Evolutionary conservation across 2,329 filamentous ascomycete genomes (phyloP), one percentile per base, ranked within the genome.

Genomic region (Alternaria triticina): DNA sequence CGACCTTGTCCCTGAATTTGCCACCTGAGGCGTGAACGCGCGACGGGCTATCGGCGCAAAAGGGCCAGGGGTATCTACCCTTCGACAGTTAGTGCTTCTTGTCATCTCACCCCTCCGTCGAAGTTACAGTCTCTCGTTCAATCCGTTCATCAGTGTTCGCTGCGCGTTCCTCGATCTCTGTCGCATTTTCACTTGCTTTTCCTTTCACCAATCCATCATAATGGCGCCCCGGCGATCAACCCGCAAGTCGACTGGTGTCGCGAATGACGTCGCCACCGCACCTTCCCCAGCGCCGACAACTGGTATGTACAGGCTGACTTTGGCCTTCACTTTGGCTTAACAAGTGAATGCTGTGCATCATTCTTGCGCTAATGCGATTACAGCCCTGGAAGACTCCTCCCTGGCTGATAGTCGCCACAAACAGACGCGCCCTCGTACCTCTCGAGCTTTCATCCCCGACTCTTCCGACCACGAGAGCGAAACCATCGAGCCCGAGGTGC

Each of bases 401-500:
- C 20, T 57, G 54, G 28, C 60, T 40, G 55, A 60, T 11, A 54
- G 40, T 64, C 66, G 61, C 66, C 63, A 63, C 68, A 56, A 57
- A 45, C 66, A 66, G 49, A 66, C 57, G 55, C 69, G 67, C 60
- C 71, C 70, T 28, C 67, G 72, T 28, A 59, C 67, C 23, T 71
- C 73, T 52, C 76, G 72, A 54, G 64, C 63, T 13, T 68, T 74
- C 54, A 71, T 79, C 23, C 66, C 71, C n/a, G 71, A 80, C 59
- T 77, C 74, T 23, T 78, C 78, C 49, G 75, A 78, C 11, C 64
- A 67, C 58, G 74, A 78, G 30, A 66, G 70, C 54, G 70, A 73
- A 23, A 46, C 54, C 1, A 58, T 67, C 30, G 70, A 73, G 25
- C 56, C 52, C 8, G 50, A 67, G 15, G 22, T 61, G 9, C 36